Evolutionary conservation across 306 rosid species (phyloP), one percentile per base, ranked within the genome.

Genomic region (Trichosanthes cucumerina): DNA sequence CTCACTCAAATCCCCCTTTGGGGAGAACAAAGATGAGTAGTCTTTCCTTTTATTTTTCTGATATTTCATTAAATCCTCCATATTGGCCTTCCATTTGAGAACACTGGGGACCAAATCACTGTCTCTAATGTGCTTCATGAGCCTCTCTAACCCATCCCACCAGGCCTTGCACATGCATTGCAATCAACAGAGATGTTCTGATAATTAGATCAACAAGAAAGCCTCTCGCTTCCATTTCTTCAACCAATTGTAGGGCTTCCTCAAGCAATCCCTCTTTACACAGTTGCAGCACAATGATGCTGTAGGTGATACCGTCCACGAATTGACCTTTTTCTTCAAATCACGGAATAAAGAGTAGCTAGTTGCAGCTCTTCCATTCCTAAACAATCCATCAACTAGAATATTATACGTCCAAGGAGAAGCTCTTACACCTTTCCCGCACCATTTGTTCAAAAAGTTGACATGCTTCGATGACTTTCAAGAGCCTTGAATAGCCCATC

Each of bases 211-310:
- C 96, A 80, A 95, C 93, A 78, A 54, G 78, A 79, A 95, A 92
- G 46, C 96, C 95, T 77, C 96, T 81, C 78, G 75, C 83, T 91
- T 95, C 98, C 98, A 95, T 95, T 86, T 95, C 98, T 79, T 92
- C 97, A 74, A 91, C 92, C 90, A 87, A 83, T 60, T 63, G 58
- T 4, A 92, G 80, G 3, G 96, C 96, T 85, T 87, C 93, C 87
- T 88, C 92, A 28, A 95, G 84, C 78, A 82, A 80, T 59, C 91
- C 93, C 85, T 89, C 98, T 86, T 77, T 92, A 63, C 96, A 88
- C 80, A 89, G 92, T 23, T 89, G 97, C 83, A 86, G 76, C 75
- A 88, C 89, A 81, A 92, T 80, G 80, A 90, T 92, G 85, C 97
- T 94, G 81, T 88, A 95, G 19, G 91, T 91, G 72, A 95, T 82